These are phyloP conservation scores for Aspergillus carlsbadensis DNA, from an alignment of 495 filamentous ascomycete genomes.

Conservation along the genomic window DNA sequence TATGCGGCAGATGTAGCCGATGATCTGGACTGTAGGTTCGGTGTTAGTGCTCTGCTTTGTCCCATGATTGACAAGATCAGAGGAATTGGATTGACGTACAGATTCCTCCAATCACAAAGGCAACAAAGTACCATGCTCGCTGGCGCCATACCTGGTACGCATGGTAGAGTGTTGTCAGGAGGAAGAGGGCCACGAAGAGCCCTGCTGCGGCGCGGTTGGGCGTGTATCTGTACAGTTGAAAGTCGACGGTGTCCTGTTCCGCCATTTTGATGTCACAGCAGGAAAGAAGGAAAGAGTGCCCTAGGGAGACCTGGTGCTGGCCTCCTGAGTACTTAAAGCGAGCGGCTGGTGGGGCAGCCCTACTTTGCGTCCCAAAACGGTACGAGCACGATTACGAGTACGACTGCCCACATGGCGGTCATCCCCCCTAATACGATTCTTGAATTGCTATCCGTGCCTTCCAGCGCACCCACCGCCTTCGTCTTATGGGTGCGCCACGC, in stretches of 20 bases:
- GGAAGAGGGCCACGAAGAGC: conserved; percentile 52
- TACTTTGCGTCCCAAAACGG: not conserved
- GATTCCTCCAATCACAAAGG: conserved; percentile 55
- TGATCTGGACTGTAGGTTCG: conserved; percentile 49
- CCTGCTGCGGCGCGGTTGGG: conserved; percentile 51
- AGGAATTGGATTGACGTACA: too few species aligned
- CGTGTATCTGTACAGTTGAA: conserved; percentile 27
- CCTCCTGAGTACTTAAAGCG: not conserved
- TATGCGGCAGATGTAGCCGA: conserved; percentile 58
- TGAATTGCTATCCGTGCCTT: too few species aligned
- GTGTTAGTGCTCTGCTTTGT: not conserved
- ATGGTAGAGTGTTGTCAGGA: conserved; percentile 42
- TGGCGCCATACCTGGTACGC: conserved; percentile 43
- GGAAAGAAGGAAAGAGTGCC: not conserved
- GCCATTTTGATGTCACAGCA: not conserved
- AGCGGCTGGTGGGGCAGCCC: not conserved
- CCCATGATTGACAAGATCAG: not conserved
- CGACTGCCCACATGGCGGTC: not conserved
- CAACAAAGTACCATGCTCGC: conserved; percentile 60
- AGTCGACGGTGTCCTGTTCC: not conserved
- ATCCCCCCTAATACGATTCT: too few species aligned
- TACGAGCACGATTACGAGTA: not conserved
- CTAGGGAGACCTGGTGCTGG: not conserved
- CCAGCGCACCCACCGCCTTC: too few species aligned
- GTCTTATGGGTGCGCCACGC: too few species aligned